Conservation (phyloP, 2,329 filamentous ascomycete species). For the Venturia nashicola region DNA sequence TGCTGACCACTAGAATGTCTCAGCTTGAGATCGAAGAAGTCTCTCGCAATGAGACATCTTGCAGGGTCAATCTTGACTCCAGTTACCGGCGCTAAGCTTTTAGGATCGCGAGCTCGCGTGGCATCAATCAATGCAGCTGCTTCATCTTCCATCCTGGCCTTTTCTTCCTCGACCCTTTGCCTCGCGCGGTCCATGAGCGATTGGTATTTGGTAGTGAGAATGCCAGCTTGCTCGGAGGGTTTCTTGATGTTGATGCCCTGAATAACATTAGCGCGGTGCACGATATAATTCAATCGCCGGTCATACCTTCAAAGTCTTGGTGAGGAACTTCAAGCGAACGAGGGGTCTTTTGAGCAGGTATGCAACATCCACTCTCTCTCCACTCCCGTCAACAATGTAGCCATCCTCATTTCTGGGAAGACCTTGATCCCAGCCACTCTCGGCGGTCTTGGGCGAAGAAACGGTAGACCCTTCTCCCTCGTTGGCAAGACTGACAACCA, state of each 20-base stretch:
- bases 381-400: conserved; percentile 56
- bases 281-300: conserved; percentile 27
- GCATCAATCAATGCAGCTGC: conserved; percentile 75
- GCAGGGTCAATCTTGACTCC: conserved; percentile 61
- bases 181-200: conserved; percentile 65
- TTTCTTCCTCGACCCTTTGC: conserved; percentile 60
- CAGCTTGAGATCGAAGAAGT: conserved; percentile 77
- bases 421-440: conserved; percentile 37
- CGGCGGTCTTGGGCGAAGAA: conserved; percentile 27
- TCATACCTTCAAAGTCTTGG: conserved; percentile 58
- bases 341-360: conserved; percentile 84
- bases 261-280: conserved; percentile 22
- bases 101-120: conserved; percentile 65
- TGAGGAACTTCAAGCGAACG: conserved; percentile 75
- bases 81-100: conserved; percentile 59
- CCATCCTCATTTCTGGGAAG: conserved; percentile 47
- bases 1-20: conserved; percentile 82
- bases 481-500: conserved; percentile 84
- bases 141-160: conserved; percentile 67
- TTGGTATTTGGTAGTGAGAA: conserved; percentile 53
- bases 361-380: conserved; percentile 86
- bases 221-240: conserved; percentile 44
- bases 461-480: conserved; percentile 47
- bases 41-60: conserved; percentile 77
- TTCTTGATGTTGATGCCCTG: conserved; percentile 44